Percentiles rank a stretch among this genome's conserved stretches.
Conservation (phyloP, 306 rosid species). For the Ochetophila trinervis region DNA sequence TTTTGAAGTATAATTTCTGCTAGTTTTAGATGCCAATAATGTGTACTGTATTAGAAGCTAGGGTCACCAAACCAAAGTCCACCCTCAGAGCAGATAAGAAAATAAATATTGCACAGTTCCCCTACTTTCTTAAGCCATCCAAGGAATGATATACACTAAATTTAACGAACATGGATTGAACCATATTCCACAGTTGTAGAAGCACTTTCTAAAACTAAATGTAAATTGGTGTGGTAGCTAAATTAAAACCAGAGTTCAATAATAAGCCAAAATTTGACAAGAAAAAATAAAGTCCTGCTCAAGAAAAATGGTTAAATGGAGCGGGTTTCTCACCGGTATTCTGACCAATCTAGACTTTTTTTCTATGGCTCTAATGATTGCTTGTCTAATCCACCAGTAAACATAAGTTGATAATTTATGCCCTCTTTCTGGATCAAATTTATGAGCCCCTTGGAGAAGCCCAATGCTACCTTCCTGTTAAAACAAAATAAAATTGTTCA, state of each 20-base stretch:
- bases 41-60: neutral
- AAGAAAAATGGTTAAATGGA: constrained; percentile 12
- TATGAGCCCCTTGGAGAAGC: constrained; percentile 72
- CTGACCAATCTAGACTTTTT: constrained; percentile 64
- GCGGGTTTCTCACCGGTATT: constrained; percentile 65
- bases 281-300: neutral
- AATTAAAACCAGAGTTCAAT: no score
- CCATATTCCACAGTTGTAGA: no score
- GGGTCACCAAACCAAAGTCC: neutral
- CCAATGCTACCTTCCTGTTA: constrained; percentile 84
- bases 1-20: neutral
- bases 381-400: constrained; percentile 91
- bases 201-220: no score
- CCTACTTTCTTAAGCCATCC: constrained; percentile 4
- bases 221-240: no score
- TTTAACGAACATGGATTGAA: no score
- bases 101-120: no score
- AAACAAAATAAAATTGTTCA: constrained; percentile 16
- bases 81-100: no score
- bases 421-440: constrained; percentile 69
- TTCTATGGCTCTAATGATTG: constrained; percentile 65
- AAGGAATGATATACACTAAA: neutral
- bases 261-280: neutral
- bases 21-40: no score
- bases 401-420: constrained; percentile 72